Evolutionary conservation across 768 basidiomycete species (phyloP).

Genomic region (Pluteus cervinus): DNA sequence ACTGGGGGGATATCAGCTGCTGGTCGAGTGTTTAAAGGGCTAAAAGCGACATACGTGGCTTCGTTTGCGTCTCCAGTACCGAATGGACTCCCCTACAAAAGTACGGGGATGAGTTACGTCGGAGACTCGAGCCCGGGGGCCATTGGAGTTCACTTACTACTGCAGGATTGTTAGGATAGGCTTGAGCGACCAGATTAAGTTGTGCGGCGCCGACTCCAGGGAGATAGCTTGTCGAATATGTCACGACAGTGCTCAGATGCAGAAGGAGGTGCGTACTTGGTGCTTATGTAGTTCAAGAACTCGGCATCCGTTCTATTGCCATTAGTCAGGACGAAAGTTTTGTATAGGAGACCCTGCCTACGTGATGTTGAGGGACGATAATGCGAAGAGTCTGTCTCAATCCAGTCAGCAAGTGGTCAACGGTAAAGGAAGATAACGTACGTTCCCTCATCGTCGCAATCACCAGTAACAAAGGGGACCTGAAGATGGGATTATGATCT

Average conservation of each 20-base stretch:
- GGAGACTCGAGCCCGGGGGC: too few species aligned
- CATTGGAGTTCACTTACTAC: conserved; percentile 8
- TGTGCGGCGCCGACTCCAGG: conserved; percentile 6
- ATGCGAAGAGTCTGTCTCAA: conserved; percentile 12
- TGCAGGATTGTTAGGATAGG: conserved; percentile 15
- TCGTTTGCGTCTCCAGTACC: conserved; percentile 15
- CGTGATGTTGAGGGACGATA: conserved; percentile 15
- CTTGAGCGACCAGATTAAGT: conserved; percentile 11
- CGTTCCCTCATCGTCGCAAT: conserved; percentile 38
- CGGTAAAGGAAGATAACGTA: conserved; percentile 12
- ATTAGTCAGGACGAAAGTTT: too few species aligned
- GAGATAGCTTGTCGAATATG: conserved; percentile 7
- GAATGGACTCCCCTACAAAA: conserved; percentile 17
- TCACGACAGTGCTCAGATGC: background rate
- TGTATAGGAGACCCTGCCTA: too few species aligned
- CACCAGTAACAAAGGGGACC: conserved; percentile 24
- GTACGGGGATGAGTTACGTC: background rate
- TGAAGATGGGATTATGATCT: conserved; percentile 8
- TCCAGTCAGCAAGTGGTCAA: background rate
- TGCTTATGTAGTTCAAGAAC: conserved; percentile 10
- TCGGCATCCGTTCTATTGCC: conserved; percentile 16
- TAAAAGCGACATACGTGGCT: conserved; percentile 12
- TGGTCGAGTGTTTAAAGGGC: background rate
- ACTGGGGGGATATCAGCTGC: conserved; percentile 11
- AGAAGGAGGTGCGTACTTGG: conserved; percentile 8